These are phyloP conservation scores for Wickerhamiella brachini DNA, from an alignment of 805 yeast genomes.

Conservation along the genomic window DNA sequence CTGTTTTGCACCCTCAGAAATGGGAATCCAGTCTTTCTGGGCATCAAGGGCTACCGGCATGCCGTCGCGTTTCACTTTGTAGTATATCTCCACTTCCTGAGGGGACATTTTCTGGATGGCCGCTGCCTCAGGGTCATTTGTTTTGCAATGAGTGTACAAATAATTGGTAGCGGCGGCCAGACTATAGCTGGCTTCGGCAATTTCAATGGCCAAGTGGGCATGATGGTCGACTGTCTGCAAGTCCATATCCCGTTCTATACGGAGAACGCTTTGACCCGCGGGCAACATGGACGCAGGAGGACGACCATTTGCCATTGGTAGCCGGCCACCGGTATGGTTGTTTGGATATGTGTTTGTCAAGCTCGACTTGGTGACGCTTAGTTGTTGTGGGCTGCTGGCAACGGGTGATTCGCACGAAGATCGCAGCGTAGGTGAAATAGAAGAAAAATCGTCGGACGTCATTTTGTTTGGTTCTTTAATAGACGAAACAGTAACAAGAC, in stretches of 20 bases:
- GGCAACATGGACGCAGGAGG: neutral
- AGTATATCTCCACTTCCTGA: neutral
- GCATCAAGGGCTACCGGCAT: neutral
- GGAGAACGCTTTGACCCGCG: neutral
- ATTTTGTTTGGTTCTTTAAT: neutral
- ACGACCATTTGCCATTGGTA: neutral
- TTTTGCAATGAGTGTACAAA: neutral
- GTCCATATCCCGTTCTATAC: conserved; percentile 1
- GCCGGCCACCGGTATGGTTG: neutral
- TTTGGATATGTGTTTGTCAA: neutral
- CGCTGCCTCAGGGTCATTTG: neutral
- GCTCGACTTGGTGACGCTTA: neutral
- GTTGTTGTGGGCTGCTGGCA: neutral
- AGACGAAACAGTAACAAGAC: neutral
- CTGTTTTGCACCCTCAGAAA: neutral
- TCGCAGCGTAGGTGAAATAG: neutral
- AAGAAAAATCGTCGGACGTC: neutral
- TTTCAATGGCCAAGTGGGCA: neutral
- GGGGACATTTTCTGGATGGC: conserved; percentile 1
- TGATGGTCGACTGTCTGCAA: neutral
- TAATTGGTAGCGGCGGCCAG: neutral
- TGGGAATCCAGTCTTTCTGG: neutral
- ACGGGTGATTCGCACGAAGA: neutral
- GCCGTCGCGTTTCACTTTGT: neutral
- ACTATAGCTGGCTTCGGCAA: neutral